phyloP scores from a whole-genome alignment of 2,329 filamentous ascomycete genomes.

The Teratosphaeria zuluensis region DNA sequence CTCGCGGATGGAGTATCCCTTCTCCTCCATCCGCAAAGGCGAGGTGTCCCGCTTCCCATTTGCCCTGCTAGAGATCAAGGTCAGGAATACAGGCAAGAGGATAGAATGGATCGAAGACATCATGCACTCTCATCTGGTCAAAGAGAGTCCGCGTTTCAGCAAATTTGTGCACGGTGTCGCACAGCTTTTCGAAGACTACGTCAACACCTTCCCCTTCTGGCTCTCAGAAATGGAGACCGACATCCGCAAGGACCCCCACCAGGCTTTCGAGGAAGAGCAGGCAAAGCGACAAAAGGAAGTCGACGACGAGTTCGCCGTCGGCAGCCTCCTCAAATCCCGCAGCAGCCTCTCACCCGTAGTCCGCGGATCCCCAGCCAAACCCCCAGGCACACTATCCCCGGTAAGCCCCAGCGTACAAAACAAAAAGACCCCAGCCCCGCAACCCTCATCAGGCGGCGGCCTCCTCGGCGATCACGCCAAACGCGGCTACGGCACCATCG shows the following conservation, averaged over 20 bases:
- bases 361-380: neutral
- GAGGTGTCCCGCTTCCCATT: constrained; percentile 88
- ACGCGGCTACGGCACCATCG: constrained; percentile 8
- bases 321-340: constrained; percentile 62
- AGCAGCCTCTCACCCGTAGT: constrained; percentile 18
- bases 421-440: neutral
- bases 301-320: constrained; percentile 81
- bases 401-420: constrained; percentile 49
- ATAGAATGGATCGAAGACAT: constrained; percentile 84
- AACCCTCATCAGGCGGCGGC: neutral
- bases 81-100: constrained; percentile 50
- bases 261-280: constrained; percentile 5
- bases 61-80: constrained; percentile 85
- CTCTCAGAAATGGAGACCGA: constrained; percentile 83
- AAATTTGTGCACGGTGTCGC: constrained; percentile 95
- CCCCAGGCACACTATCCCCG: constrained; percentile 51
- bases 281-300: constrained; percentile 32
- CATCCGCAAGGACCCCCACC: constrained; percentile 82
- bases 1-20: constrained; percentile 73
- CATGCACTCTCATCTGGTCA: constrained; percentile 85
- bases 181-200: constrained; percentile 82
- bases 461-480: neutral
- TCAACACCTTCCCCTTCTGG: constrained; percentile 96
- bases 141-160: constrained; percentile 81
- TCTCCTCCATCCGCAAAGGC: constrained; percentile 75